A percentile compares a stretch with the other conserved stretches of the same genome.
These are phyloP conservation scores for Fusarium torreyae DNA, from an alignment of 2,329 filamentous ascomycete genomes.

Conservation along the genomic window DNA sequence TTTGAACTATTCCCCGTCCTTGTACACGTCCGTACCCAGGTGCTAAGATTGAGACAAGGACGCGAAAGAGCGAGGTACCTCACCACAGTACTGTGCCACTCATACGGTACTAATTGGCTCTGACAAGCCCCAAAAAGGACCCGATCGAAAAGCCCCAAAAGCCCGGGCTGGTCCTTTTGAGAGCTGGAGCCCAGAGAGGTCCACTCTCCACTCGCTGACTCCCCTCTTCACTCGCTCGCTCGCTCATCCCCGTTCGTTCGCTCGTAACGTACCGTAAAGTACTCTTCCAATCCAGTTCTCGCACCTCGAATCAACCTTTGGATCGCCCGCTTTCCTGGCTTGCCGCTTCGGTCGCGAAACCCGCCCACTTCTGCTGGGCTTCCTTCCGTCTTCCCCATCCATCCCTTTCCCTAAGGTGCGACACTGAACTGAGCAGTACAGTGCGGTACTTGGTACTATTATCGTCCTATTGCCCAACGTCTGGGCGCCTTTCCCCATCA, in stretches of 20 bases:
- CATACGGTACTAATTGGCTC: slow-evolving; percentile 34
- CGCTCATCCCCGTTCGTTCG: slow-evolving; percentile 15
- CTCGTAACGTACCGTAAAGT: slow-evolving; percentile 14
- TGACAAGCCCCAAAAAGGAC: slow-evolving; percentile 26
- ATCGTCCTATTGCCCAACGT: slow-evolving; percentile 13
- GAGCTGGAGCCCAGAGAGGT: slow-evolving; percentile 25
- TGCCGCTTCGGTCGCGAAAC: slow-evolving; percentile 46
- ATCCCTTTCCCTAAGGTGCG: slow-evolving; percentile 36
- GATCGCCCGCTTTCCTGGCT: slow-evolving; percentile 19
- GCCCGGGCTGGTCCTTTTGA: slow-evolving; percentile 43
- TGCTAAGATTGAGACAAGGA: slow-evolving; percentile 6
- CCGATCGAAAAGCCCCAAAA: slow-evolving; percentile 41
- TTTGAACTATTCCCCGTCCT: slow-evolving; percentile 20
- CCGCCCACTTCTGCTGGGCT: slow-evolving; percentile 24
- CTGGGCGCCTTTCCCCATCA: slow-evolving; percentile 34
- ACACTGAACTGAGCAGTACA: slow-evolving; percentile 35
- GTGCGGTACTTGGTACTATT: slow-evolving; percentile 35
- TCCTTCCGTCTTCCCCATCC: slow-evolving; percentile 28
- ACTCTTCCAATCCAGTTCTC: no score
- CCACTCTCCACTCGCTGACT: slow-evolving; percentile 39
- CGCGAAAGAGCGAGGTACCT: slow-evolving; percentile 18
- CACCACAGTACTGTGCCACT: slow-evolving; percentile 32
- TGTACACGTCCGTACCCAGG: no score
- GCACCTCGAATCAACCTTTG: slow-evolving; percentile 19
- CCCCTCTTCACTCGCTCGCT: slow-evolving; percentile 14